These are phyloP conservation scores for Cladosporium sp. DNA, from an alignment of 2,329 filamentous ascomycete species.

Conservation along the genomic window DNA sequence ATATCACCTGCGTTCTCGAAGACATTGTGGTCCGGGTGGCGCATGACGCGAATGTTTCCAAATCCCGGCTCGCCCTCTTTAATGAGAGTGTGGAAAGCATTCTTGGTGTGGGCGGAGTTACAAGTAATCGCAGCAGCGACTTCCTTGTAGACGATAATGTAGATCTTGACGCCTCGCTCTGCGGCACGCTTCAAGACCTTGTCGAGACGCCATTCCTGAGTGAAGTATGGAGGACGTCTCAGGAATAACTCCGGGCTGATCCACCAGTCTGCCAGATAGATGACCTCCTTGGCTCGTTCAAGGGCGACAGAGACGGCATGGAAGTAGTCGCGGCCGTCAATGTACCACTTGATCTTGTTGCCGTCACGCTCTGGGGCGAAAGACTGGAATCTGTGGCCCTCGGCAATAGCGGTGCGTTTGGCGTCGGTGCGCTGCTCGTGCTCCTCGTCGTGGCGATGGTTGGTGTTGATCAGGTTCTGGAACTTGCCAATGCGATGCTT, in stretches of 20 bases:
- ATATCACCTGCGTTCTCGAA: conserved; percentile 92
- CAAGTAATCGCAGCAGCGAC: conserved; percentile 65
- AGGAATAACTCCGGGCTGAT: conserved; percentile 84
- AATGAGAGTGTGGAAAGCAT: conserved; percentile 73
- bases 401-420: conserved; percentile 68
- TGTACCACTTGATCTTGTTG: conserved; percentile 90
- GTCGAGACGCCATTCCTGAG: conserved; percentile 85
- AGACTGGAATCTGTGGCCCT: conserved; percentile 79
- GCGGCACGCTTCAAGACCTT: conserved; percentile 81
- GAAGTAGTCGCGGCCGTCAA: conserved; percentile 92
- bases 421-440: conserved; percentile 81
- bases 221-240: conserved; percentile 73
- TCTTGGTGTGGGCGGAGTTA: conserved; percentile 90
- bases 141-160: conserved; percentile 88
- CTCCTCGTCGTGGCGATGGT: conserved; percentile 90
- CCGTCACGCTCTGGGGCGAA: conserved; percentile 84
- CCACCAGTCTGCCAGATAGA: conserved; percentile 99
- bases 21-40: conserved; percentile 93
- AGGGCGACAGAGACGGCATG: conserved; percentile 86
- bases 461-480: conserved; percentile 69
- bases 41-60: conserved; percentile 83
- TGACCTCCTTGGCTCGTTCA: conserved; percentile 85
- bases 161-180: conserved; percentile 92
- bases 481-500: conserved; percentile 64
- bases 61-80: conserved; percentile 76